Conservation (phyloP, 805 yeast genomes). For the Blastobotrys parvus region DNA sequence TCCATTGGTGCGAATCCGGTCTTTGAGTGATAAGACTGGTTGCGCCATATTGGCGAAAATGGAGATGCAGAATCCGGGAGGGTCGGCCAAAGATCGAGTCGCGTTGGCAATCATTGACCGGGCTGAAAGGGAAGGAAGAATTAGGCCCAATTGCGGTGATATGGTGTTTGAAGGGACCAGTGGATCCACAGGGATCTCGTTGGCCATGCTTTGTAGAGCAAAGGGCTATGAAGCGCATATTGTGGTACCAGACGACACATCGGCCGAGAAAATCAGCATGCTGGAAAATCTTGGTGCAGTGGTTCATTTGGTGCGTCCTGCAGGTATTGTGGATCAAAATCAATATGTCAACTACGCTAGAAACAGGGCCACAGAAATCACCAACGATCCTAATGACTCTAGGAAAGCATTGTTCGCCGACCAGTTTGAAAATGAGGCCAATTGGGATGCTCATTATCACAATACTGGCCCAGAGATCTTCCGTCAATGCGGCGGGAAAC, state of each 20-base stretch:
- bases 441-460: conserved; percentile 75
- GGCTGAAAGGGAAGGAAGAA: conserved; percentile 51
- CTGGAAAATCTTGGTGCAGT: conserved; percentile 70
- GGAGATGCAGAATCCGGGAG: conserved; percentile 85
- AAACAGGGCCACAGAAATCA: conserved; percentile 46
- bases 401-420: conserved; percentile 78
- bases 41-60: conserved; percentile 80
- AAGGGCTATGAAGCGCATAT: conserved; percentile 86
- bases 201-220: conserved; percentile 84
- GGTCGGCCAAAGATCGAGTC: conserved; percentile 91
- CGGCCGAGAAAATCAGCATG: conserved; percentile 69
- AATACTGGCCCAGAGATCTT: conserved; percentile 94
- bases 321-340: conserved; percentile 85
- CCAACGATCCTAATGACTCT: conserved; percentile 29
- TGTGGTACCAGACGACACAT: conserved; percentile 92
- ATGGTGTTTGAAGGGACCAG: conserved; percentile 89
- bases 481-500: conserved; percentile 51
- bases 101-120: conserved; percentile 74
- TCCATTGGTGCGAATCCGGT: conserved; percentile 65
- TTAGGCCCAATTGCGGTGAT: conserved; percentile 57
- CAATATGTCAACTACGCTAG: conserved; percentile 90
- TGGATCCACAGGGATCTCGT: conserved; percentile 93
- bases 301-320: conserved; percentile 83
- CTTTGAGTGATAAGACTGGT: conserved; percentile 65
- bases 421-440: conserved; percentile 88